Evolutionary conservation across 768 basidiomycete genomes (phyloP).

Genomic region (Omphalotus guepiniiformis): DNA sequence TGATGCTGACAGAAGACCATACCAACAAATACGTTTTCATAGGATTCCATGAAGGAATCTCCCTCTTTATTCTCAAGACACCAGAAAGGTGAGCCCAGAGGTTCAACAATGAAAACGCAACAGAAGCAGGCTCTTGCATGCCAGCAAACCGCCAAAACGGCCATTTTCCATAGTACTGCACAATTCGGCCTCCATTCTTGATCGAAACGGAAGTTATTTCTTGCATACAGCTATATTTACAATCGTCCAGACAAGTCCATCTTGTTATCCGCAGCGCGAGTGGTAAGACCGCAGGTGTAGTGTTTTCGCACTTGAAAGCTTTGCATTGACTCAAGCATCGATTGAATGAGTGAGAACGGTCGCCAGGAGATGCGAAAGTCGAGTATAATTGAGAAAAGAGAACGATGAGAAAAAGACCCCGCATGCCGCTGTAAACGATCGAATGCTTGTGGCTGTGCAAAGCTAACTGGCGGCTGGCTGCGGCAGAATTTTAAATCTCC

Average conservation of each 20-base stretch:
- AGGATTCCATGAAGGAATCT: constrained; percentile 54
- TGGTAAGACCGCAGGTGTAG: constrained; percentile 30
- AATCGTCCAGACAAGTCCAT: constrained; percentile 87
- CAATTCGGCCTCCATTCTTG: constrained; percentile 35
- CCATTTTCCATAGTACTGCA: constrained; percentile 97
- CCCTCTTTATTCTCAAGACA: constrained; percentile 38
- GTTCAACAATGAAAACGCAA: constrained; percentile 83
- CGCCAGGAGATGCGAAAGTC: constrained; percentile 52
- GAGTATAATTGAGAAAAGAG: background rate
- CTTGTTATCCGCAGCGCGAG: constrained; percentile 60
- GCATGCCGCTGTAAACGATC: no score
- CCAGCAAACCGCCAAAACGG: constrained; percentile 85
- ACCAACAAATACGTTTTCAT: constrained; percentile 63
- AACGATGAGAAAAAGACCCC: background rate
- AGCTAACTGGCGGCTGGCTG: no score
- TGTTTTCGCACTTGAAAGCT: constrained; percentile 34
- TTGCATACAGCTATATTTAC: constrained; percentile 89
- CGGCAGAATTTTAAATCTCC: no score
- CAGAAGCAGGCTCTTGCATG: constrained; percentile 92
- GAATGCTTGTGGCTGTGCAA: no score
- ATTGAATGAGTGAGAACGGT: constrained; percentile 48
- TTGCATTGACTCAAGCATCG: constrained; percentile 47
- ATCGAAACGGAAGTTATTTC: constrained; percentile 57
- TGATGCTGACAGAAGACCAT: constrained; percentile 71
- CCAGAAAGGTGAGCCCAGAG: constrained; percentile 72